These are phyloP conservation scores for Fusarium torreyae DNA, from an alignment of 2,329 filamentous ascomycete genomes.

Conservation along the genomic window DNA sequence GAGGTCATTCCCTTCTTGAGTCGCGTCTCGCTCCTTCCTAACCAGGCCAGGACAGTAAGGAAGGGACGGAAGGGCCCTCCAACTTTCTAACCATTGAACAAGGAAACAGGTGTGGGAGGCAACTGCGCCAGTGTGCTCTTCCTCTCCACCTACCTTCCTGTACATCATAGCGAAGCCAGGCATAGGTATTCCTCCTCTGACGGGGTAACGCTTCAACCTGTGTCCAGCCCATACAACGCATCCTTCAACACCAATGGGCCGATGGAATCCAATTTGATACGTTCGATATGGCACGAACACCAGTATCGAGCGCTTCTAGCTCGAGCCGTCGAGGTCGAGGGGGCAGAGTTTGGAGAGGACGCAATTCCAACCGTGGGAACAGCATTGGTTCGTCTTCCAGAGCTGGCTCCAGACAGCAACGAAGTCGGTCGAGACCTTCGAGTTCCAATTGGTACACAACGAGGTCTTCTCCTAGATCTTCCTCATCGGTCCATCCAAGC, in stretches of 20 bases:
- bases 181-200: no score
- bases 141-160: background rate
- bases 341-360: slow-evolving; percentile 8
- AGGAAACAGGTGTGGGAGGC: background rate
- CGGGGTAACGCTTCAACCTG: no score
- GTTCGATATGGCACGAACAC: slow-evolving; percentile 30
- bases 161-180: no score
- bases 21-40: slow-evolving; percentile 7
- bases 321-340: slow-evolving; percentile 25
- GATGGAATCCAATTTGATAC: no score
- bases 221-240: background rate
- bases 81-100: background rate
- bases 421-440: background rate
- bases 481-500: background rate
- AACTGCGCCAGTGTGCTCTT: no score
- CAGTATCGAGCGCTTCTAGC: slow-evolving; percentile 18
- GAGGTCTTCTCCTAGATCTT: background rate
- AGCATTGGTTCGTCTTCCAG: slow-evolving; percentile 26
- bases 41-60: background rate
- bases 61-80: background rate
- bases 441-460: background rate
- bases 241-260: background rate
- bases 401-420: slow-evolving; percentile 7
- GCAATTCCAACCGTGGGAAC: slow-evolving; percentile 1
- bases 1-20: background rate